Base-by-base conservation (phyloP, 768 basidiomycete genomes). In the Pilatotrama ljubarskyi region DNA sequence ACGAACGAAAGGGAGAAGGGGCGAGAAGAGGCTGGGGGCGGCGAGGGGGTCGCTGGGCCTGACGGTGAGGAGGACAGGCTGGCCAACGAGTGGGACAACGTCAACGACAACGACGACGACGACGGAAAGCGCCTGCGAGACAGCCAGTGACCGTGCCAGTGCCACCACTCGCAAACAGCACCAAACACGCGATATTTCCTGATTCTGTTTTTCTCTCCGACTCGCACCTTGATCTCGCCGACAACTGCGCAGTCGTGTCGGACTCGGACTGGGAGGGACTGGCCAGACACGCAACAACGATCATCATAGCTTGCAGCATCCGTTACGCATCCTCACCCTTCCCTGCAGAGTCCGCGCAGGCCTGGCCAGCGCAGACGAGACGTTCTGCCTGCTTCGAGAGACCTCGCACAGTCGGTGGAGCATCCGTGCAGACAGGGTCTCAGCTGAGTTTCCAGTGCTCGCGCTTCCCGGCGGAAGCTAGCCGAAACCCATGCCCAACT, bases 11-110 rank as follows among this genome's bases (percentile, higher is more conserved):
- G 59, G 55, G 55, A 55, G 59, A 62, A 54, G 54, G 5, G 38
- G 24, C 8, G 48, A 36, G 44, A 35, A 3, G 40, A 24, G 49
- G 41, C 15, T 41, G 50, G 43, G 36, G 32, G 49, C 15, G 54
- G 22, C 22, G 61, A 8, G 44, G 46, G 42, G 37, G 53, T 57
- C 59, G 66, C 35, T 18, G 59, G 52, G 53, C 58, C 58, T 47
- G 46, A 47, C 57, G 65, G 60, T 54, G 64, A 59, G 44, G 63
- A 59, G 41, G 42, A 42, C 43, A 26, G 48, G 48, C 40, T 50
- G 58, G 59, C 56, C 65, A 57, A 67, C 64, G 63, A 62, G 57
- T 57, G 59, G 61, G 64, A 66, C 67, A 55, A 59, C 65, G 65
- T 55, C 63, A 62, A 58, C 58, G 55, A 58, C 48, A 48, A 59